A percentile compares a stretch with the other conserved stretches of the same genome.
Evolutionary conservation across 2,329 filamentous ascomycete species (phyloP).

Genomic region (Blastomyces silverae): DNA sequence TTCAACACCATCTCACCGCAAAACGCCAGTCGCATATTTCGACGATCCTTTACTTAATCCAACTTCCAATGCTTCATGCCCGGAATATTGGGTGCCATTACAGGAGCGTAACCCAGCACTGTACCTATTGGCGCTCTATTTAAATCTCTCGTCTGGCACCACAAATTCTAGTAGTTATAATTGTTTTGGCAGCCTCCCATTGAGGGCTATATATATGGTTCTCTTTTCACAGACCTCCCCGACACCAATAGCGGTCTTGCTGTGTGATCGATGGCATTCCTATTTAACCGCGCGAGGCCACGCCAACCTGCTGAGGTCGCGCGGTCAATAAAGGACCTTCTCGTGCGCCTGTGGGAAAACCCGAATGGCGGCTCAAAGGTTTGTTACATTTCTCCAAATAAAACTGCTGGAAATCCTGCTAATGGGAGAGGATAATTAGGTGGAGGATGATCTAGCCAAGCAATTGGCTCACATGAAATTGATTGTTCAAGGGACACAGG

Average conservation of each 20-base stretch:
- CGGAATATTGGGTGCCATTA: neutral
- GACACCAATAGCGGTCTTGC: neutral
- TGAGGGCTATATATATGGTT: conserved; percentile 8
- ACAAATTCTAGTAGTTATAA: neutral
- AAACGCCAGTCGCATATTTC: neutral
- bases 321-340: conserved; percentile 57
- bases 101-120: neutral
- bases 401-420: conserved; percentile 17
- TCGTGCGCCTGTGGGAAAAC: conserved; percentile 55
- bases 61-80: neutral
- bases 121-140: neutral
- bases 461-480: conserved; percentile 86
- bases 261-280: conserved; percentile 55
- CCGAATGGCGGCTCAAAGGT: conserved; percentile 50
- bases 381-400: conserved; percentile 19
- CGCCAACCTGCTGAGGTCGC: conserved; percentile 58
- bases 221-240: neutral
- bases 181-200: neutral
- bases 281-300: conserved; percentile 58
- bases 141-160: neutral
- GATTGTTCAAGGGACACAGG: conserved; percentile 85
- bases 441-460: conserved; percentile 77
- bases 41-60: neutral
- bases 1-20: neutral
- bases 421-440: conserved; percentile 45